Evolutionary conservation across 140 eudicot genomes (phyloP).

Genomic region (Senecio squalidus): DNA sequence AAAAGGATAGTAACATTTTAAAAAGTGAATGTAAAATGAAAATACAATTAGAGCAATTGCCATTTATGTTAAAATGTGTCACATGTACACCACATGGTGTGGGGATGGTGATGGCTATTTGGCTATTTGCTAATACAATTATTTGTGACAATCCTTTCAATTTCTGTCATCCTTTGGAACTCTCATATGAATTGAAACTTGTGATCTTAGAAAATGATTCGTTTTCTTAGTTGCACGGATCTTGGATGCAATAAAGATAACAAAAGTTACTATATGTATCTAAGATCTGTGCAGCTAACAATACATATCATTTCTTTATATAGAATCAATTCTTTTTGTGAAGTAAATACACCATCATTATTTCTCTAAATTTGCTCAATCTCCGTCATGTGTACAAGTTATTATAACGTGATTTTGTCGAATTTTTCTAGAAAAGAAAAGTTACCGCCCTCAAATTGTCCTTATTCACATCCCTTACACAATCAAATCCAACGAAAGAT

Average conservation of each 20-base stretch:
- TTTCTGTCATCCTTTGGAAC: slow-evolving; percentile 15
- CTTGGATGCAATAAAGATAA: too few species aligned
- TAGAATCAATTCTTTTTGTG: too few species aligned
- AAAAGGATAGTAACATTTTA: slow-evolving; percentile 6
- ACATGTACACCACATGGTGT: slow-evolving; percentile 43
- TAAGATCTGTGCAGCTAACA: too few species aligned
- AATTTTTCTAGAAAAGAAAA: slow-evolving; percentile 1
- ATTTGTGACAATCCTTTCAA: neutral
- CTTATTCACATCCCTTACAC: neutral
- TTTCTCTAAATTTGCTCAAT: neutral
- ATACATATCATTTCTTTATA: too few species aligned
- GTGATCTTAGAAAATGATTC: too few species aligned
- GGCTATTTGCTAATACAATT: neutral
- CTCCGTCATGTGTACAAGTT: too few species aligned
- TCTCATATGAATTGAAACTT: neutral
- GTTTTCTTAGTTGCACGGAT: too few species aligned
- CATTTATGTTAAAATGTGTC: slow-evolving; percentile 26
- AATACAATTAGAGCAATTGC: slow-evolving; percentile 23
- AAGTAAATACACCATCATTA: neutral
- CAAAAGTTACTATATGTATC: too few species aligned
- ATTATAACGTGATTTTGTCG: too few species aligned
- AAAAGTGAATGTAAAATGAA: slow-evolving; percentile 2
- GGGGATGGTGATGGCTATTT: slow-evolving; percentile 21
- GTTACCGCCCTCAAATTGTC: neutral
- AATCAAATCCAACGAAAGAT: neutral